These are phyloP conservation scores for Afroboletus lepidellus DNA, from an alignment of 1,284 basidiomycete species.

Conservation along the genomic window DNA sequence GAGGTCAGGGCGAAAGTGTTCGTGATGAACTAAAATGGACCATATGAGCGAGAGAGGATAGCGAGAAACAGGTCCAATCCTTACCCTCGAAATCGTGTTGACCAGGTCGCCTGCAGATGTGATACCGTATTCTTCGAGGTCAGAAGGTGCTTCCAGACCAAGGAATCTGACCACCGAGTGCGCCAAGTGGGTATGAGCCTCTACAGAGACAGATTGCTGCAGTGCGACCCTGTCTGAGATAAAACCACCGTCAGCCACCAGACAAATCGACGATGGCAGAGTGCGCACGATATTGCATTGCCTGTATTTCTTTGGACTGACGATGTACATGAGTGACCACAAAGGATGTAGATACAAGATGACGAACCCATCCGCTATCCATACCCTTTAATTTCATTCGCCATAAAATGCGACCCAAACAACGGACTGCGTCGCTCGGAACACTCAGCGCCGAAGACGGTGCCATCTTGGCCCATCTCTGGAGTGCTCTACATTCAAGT, in stretches of 20 bases:
- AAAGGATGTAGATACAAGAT: neutral
- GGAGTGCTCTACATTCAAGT: slow-evolving; percentile 71
- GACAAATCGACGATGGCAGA: neutral
- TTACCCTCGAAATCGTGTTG: slow-evolving; percentile 67
- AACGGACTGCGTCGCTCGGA: slow-evolving; percentile 74
- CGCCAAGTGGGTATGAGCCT: slow-evolving; percentile 65
- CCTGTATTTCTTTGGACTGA: slow-evolving; percentile 64
- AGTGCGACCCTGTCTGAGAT: slow-evolving; percentile 50
- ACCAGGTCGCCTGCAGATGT: slow-evolving; percentile 60
- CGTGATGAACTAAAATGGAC: slow-evolving; percentile 66
- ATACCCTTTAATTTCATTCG: slow-evolving; percentile 52
- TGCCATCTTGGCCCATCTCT: slow-evolving; percentile 50
- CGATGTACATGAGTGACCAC: neutral
- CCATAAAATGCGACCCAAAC: slow-evolving; percentile 77
- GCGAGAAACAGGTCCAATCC: slow-evolving; percentile 15
- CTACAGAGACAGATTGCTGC: slow-evolving; percentile 42
- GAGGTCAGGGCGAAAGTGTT: slow-evolving; percentile 88
- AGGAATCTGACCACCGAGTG: slow-evolving; percentile 71
- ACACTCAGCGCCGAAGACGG: slow-evolving; percentile 48
- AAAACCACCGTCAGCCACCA: slow-evolving; percentile 6
- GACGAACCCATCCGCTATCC: slow-evolving; percentile 60
- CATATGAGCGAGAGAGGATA: slow-evolving; percentile 3
- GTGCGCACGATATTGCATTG: slow-evolving; percentile 74
- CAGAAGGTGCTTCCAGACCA: slow-evolving; percentile 53
- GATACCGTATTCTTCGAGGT: slow-evolving; percentile 57